phyloP scores from a whole-genome alignment of 1,284 basidiomycete genomes.

The Irpex sp. region DNA sequence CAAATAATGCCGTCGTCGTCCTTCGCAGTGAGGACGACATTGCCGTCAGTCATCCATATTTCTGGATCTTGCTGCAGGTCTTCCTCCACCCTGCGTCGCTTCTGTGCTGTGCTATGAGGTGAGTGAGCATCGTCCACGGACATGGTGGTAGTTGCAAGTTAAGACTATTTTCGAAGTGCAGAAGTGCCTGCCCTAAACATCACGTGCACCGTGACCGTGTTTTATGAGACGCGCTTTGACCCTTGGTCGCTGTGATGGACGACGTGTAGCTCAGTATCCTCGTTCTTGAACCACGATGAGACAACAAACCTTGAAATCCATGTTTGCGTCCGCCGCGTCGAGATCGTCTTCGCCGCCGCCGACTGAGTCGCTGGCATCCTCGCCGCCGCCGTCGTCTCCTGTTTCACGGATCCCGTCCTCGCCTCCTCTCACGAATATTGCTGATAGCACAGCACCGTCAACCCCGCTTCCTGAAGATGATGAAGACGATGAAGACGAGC shows the following conservation, averaged over 20 bases:
- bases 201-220: neutral
- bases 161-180: no score
- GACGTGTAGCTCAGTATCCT: no score
- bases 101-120: neutral
- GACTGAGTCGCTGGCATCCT: neutral
- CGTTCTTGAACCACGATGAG: neutral
- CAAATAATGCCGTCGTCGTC: neutral
- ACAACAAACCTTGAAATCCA: neutral
- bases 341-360: neutral
- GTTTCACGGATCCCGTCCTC: neutral
- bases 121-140: neutral
- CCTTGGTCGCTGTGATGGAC: no score
- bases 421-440: neutral
- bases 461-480: neutral
- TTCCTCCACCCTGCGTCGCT: no score
- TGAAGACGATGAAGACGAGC: constrained; percentile 10
- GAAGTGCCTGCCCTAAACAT: neutral
- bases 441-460: neutral
- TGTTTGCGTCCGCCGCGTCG: neutral
- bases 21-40: constrained; percentile 8
- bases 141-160: neutral
- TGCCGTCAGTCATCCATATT: constrained; percentile 12
- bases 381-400: neutral
- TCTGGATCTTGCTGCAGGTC: constrained; percentile 3
- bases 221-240: no score